Evolutionary conservation across 202 grass and related monocot species (phyloP), one percentile per base, ranked within the genome.

Genomic region (Zizania palustris): DNA sequence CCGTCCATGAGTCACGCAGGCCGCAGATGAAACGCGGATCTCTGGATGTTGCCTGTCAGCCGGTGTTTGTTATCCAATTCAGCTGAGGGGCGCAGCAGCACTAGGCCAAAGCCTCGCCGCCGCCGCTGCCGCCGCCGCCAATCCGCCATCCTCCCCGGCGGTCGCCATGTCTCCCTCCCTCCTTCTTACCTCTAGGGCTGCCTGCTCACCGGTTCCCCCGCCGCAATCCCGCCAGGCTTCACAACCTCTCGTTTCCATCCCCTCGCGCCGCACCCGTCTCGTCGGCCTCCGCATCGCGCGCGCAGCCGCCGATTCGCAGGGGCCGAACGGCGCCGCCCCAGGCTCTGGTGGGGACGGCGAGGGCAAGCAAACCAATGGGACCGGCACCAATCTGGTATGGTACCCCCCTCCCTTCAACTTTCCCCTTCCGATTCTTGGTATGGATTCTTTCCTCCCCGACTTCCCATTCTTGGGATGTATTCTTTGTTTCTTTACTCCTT

Each of bases 161-260:
- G 2, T 15, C 45, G 68, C 76, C 76, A 84, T 84, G 83, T 75
- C 83, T 51, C 71, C 76, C 36, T 75, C 63, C 55, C 55, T 76
- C n/a, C 46, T 75, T 3, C 56, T 81, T 45, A 54, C 64, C 71
- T 81, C 84, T 3, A 70, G 73, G 56, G 11, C 53, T 28, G 9
- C 58, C 45, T 19, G 11, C 19, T 53, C 45, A 10, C 45, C 79
- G 13, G 12, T 28, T 8, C 46, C 56, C 22, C 22, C 22, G 0
- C 5, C 58, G 5, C 37, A n/a, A 1, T 0, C 3, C 12, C n/a
- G 18, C 64, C 39, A 38, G 0, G 54, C 20, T 11, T 3, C 77
- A 39, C 50, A 56, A 15, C 33, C 38, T 45, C 77, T 60, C 77
- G 55, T 80, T 45, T 70, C 84, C 56, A 75, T 70, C 9, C 45